These are phyloP conservation scores for Calonectria ilicicola DNA, from an alignment of 2,329 filamentous ascomycete genomes.

Conservation along the genomic window DNA sequence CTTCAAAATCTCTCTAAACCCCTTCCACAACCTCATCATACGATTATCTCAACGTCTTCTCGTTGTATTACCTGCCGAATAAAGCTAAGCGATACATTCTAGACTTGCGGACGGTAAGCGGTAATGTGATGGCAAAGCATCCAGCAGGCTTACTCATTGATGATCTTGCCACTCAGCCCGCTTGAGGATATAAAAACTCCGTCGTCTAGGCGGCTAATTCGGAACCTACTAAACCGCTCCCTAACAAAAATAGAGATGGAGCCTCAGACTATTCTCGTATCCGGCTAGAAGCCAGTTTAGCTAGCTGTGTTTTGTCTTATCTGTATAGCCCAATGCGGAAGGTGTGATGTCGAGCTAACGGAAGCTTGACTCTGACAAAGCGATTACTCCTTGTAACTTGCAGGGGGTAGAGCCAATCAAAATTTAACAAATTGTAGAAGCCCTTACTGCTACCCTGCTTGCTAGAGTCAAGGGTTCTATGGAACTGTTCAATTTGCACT, in stretches of 20 bases:
- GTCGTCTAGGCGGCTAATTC: background rate
- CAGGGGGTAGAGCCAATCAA: background rate
- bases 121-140: background rate
- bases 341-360: background rate
- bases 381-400: background rate
- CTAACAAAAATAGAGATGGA: background rate
- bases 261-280: background rate
- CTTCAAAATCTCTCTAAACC: background rate
- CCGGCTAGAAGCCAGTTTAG: background rate
- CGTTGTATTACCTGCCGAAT: background rate
- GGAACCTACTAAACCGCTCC: background rate
- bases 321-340: background rate
- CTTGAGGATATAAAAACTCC: background rate
- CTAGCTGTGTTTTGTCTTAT: background rate
- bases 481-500: background rate
- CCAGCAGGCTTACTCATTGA: background rate
- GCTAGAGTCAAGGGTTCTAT: background rate
- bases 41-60: background rate
- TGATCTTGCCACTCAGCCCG: background rate
- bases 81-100: background rate
- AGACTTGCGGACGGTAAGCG: background rate
- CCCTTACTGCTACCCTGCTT: background rate
- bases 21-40: background rate
- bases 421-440: background rate
- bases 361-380: background rate